A percentile compares a stretch with the other conserved stretches of the same genome.
Evolutionary conservation across 352 stramenopile species (phyloP).

Genomic region (Phytophthora colocasiae): DNA sequence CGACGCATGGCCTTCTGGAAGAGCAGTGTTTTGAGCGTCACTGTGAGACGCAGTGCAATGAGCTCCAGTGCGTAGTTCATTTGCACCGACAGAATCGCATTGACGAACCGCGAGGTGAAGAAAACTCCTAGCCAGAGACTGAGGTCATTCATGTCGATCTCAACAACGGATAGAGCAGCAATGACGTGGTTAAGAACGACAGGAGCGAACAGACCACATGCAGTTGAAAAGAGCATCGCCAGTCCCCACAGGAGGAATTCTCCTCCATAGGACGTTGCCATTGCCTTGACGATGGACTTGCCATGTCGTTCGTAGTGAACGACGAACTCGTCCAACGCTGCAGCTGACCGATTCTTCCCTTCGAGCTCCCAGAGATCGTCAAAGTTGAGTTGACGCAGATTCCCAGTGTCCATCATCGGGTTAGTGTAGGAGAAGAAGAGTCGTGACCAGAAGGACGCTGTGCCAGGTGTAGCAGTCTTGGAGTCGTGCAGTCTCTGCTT

Average conservation of each 20-base stretch:
- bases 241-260: slow-evolving; percentile 35
- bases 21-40: slow-evolving; percentile 50
- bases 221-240: slow-evolving; percentile 37
- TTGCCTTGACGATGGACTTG: slow-evolving; percentile 34
- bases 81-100: slow-evolving; percentile 37
- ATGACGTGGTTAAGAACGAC: slow-evolving; percentile 55
- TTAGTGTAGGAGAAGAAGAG: slow-evolving; percentile 54
- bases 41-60: slow-evolving; percentile 36
- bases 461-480: slow-evolving; percentile 7
- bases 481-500: slow-evolving; percentile 11
- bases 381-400: slow-evolving; percentile 45
- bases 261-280: slow-evolving; percentile 35
- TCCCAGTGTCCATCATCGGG: slow-evolving; percentile 46
- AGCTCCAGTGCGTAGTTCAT: slow-evolving; percentile 39
- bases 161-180: slow-evolving; percentile 23
- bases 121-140: slow-evolving; percentile 46
- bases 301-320: slow-evolving; percentile 18
- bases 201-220: slow-evolving; percentile 45
- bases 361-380: slow-evolving; percentile 55
- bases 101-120: slow-evolving; percentile 42
- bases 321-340: slow-evolving; percentile 32
- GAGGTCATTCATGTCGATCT: slow-evolving; percentile 39
- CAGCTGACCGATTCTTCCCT: slow-evolving; percentile 25
- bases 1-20: slow-evolving; percentile 51
- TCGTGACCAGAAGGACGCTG: slow-evolving; percentile 25